Evolutionary conservation across 179 eudicot species (phyloP), one percentile per base, ranked within the genome.

Genomic region (Spergularia azorica): DNA sequence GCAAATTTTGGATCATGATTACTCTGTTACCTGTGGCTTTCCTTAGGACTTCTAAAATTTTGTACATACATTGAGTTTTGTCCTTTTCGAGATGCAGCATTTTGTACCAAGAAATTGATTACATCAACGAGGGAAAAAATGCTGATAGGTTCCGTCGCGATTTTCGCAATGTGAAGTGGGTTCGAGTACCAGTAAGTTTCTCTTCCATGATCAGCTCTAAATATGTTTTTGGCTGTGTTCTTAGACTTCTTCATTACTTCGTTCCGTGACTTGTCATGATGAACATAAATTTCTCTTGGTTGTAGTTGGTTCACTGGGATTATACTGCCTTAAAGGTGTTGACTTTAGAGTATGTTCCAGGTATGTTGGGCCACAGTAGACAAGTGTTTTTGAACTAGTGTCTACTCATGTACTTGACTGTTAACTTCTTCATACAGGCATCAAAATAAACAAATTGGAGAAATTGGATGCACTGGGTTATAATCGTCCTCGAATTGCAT

Each of bases 321-420:
- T 96, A 92, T 79, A 94, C 99, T 57, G 92, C 95, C 36, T 70
- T 85, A 21, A 94, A 94, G 85, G 98, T 94, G 78, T 84, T 94
- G 85, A 96, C 99, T 26, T 73, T 96, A 87, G 99, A 96, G 86
- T 96, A 94, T 79, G 96, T 88, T 85, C 98, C 99, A 82, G 99
- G 99, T 93, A 82, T 56, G 76, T 26, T 67, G 60, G 76, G 69
- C 82, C 78, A 46, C 72, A 55, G 74, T 71, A 9, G 32, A 18
- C 68, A 17, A 16, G 50, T 17, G 2, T n/a, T 36, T 17, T 15
- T 38, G 15, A 63, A 70, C 72, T 12, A 11, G 48, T 36, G 13
- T 26, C 16, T 72, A 4, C 58, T 14, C 4, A 67, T 61, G 9
- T n/a, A n/a, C 6, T 65, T 75, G 52, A 26, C 20, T 71, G 50